phyloP scores from a whole-genome alignment of 164 flowering plant genomes.

The Buxus sempervirens region DNA sequence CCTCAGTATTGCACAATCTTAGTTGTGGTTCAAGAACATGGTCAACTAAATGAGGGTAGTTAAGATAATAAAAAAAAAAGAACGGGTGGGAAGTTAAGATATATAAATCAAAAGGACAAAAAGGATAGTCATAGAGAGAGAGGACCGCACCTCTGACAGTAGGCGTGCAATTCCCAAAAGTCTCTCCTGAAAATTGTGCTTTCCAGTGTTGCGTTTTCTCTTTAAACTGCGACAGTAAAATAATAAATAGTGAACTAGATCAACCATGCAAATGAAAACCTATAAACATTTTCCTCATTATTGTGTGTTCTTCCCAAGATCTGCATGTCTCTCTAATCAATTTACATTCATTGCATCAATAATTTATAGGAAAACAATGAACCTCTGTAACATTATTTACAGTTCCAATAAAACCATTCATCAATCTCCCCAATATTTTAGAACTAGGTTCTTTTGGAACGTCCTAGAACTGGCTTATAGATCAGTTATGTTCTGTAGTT shows the following conservation, averaged over 20 bases:
- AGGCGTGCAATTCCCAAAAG: constrained; percentile 73
- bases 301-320: too few species aligned
- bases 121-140: not conserved
- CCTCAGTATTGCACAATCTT: not conserved
- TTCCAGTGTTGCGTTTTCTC: constrained; percentile 40
- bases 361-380: not conserved
- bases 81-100: not conserved
- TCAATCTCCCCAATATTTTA: not conserved
- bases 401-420: not conserved
- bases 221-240: constrained; percentile 47
- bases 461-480: too few species aligned
- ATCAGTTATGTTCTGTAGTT: not conserved
- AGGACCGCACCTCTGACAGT: constrained; percentile 49
- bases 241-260: not conserved
- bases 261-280: not conserved
- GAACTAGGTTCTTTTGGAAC: not conserved
- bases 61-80: too few species aligned
- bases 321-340: too few species aligned
- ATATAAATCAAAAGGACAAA: not conserved
- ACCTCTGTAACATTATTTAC: not conserved
- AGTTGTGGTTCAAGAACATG: not conserved
- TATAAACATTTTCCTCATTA: not conserved
- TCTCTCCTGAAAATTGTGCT: constrained; percentile 62
- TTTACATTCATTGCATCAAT: too few species aligned
- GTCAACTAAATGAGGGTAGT: not conserved